Evolutionary conservation across 202 grass and related monocot species (phyloP).

Genomic region (Setaria viridis): DNA sequence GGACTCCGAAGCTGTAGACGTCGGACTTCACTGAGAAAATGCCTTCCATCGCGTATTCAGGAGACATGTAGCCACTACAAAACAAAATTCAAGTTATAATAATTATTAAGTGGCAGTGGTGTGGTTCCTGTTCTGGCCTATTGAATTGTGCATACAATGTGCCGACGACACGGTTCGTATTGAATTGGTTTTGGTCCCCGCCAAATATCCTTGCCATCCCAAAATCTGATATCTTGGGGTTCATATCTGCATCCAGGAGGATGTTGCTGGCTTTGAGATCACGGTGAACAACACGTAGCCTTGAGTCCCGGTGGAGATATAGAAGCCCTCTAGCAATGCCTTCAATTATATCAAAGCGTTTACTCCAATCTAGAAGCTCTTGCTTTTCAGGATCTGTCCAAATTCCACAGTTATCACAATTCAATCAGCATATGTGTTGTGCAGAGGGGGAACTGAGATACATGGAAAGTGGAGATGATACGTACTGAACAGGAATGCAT

Average conservation of each 20-base stretch:
- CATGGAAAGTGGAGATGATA: constrained; percentile 7
- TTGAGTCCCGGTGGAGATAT: constrained; percentile 91
- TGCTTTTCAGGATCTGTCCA: constrained; percentile 68
- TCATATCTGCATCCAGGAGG: constrained; percentile 81
- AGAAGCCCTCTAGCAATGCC: constrained; percentile 89
- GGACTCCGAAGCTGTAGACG: constrained; percentile 86
- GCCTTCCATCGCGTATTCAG: constrained; percentile 95
- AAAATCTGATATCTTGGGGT: constrained; percentile 94
- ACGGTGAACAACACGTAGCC: constrained; percentile 76
- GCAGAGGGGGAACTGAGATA: not conserved
- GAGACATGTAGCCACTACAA: constrained; percentile 93
- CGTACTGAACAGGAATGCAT: constrained; percentile 85
- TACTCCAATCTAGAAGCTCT: constrained; percentile 77
- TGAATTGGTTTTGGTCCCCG: constrained; percentile 80
- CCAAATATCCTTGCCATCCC: constrained; percentile 90
- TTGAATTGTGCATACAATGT: constrained; percentile 75
- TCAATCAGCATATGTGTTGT: constrained; percentile 26
- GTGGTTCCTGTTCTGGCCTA: not conserved
- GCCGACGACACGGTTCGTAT: constrained; percentile 79
- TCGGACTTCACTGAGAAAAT: constrained; percentile 93
- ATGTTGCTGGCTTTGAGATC: constrained; percentile 96
- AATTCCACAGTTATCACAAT: constrained; percentile 11
- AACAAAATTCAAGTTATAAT: constrained; percentile 31
- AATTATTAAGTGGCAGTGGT: not conserved
- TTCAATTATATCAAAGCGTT: constrained; percentile 78